Evolutionary conservation across 2,329 filamentous ascomycete genomes (phyloP).

Genomic region (Hypoxylon sp.): DNA sequence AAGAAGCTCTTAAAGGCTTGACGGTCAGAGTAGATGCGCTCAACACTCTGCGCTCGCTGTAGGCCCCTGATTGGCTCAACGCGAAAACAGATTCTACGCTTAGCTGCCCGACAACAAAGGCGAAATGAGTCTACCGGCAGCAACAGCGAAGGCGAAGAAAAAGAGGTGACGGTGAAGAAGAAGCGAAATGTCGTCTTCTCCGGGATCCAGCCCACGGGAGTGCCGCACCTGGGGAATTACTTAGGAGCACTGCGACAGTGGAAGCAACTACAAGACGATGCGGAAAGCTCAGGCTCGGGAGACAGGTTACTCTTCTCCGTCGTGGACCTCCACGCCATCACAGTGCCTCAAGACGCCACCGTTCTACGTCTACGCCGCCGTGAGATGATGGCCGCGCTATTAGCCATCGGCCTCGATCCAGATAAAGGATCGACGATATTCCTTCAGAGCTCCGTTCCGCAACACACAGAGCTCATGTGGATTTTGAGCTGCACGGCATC

Average conservation of each 20-base stretch:
- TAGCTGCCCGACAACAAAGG: constrained; percentile 22
- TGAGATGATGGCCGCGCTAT: constrained; percentile 82
- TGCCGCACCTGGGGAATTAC: constrained; percentile 96
- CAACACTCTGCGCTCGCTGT: constrained; percentile 41
- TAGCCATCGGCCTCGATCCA: constrained; percentile 88
- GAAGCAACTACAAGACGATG: constrained; percentile 79
- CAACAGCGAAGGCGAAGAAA: constrained; percentile 4
- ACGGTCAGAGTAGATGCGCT: constrained; percentile 40
- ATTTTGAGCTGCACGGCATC: constrained; percentile 92
- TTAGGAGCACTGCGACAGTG: constrained; percentile 90
- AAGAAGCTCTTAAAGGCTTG: constrained; percentile 5
- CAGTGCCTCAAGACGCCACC: constrained; percentile 76
- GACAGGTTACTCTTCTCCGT: constrained; percentile 85
- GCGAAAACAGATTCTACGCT: constrained; percentile 24
- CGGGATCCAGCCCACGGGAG: constrained; percentile 94
- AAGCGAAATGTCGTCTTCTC: constrained; percentile 79
- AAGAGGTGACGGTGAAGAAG: constrained; percentile 1
- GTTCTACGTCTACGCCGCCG: constrained; percentile 75
- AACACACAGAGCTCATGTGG: constrained; percentile 96
- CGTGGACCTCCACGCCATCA: constrained; percentile 95
- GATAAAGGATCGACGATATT: constrained; percentile 80
- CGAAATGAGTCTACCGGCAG: constrained; percentile 33
- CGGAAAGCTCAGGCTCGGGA: constrained; percentile 63
- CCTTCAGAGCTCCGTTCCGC: constrained; percentile 82
- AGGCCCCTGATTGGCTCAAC: constrained; percentile 40